These are phyloP conservation scores for Rhodotorula mucilaginosa DNA, from an alignment of 1,284 basidiomycete genomes.

Conservation along the genomic window DNA sequence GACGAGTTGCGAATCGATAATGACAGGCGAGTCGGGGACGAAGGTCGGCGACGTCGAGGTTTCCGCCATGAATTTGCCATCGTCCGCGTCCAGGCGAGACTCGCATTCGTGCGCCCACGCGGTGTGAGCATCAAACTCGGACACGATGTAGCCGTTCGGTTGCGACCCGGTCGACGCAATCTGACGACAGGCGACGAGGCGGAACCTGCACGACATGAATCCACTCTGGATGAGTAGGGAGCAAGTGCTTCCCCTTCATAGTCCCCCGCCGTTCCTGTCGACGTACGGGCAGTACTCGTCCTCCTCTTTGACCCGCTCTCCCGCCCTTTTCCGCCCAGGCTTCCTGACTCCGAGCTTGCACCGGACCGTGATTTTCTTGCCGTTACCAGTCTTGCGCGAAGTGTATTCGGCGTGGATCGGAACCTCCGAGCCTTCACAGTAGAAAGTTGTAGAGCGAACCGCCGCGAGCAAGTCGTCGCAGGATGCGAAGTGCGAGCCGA, in stretches of 20 bases:
- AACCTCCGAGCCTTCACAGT: neutral
- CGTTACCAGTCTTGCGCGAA: neutral
- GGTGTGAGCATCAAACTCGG: neutral
- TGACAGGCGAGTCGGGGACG: neutral
- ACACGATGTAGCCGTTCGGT: neutral
- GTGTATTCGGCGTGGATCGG: neutral
- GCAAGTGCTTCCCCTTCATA: neutral
- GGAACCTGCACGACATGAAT: neutral
- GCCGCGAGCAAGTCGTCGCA: neutral
- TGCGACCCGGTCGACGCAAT: neutral
- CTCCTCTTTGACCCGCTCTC: neutral
- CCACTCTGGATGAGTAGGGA: no score
- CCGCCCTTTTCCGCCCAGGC: neutral
- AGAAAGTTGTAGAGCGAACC: neutral
- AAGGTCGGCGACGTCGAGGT: neutral
- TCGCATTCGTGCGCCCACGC: neutral
- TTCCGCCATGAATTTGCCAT: no score
- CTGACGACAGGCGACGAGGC: neutral
- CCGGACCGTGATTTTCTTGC: neutral
- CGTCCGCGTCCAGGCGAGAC: neutral
- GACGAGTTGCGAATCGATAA: neutral
- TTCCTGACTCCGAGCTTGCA: slow-evolving; percentile 8
- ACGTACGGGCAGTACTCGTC: neutral
- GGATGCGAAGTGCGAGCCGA: neutral
- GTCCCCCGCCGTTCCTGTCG: neutral